Base-by-base conservation (phyloP, 2,329 filamentous ascomycete species). In the Diaporthe sp. region DNA sequence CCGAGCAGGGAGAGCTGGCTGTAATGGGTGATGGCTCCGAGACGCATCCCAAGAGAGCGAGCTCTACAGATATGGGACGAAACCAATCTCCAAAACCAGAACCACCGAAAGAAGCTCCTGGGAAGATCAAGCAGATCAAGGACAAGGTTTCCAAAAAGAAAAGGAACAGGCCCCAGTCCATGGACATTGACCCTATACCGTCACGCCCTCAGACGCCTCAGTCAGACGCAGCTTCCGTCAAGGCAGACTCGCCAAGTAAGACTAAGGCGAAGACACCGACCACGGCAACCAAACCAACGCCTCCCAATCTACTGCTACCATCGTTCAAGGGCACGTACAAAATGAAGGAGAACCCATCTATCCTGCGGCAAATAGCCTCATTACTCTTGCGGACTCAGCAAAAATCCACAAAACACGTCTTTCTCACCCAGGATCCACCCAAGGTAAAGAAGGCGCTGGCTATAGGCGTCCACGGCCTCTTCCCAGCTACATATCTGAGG, bases 401-500 rank as follows among this genome's bases (percentile, higher is more conserved):
- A 66, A 82, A 88, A 32, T 83, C 90, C 4, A 88, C 88, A 22
- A 92, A 90, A 66, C 94, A 98, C 81, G 91, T 98, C 7, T 93
- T 91, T 77, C 89, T 94, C 42, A 85, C 91, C 9, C 92, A 91
- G 58, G 90, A 94, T 10, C 87, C 91, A 0, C 93, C 91, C 1
- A 93, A 90, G 77, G 91, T 98, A 61, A 94, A 91, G 80, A 97
- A 93, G 77, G 97, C 97, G 17, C 88, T 99, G 7, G 95, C 96
- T 1, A 98, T 99, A 77, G 97, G 97, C 51, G 92, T 99, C 1
- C 97, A 99, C 82, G 97, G 97, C 0, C 93, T 97, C 75, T 98
- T 98, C 77, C 97, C 97, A 1, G 95, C 95, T 0, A 91, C 93
- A 0, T 90, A 97, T 55, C 88, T 99, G 47, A 93, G 97, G n/a